These are phyloP conservation scores for Diospyros lotus DNA, from an alignment of 148 eudicot genomes.

Conservation along the genomic window DNA sequence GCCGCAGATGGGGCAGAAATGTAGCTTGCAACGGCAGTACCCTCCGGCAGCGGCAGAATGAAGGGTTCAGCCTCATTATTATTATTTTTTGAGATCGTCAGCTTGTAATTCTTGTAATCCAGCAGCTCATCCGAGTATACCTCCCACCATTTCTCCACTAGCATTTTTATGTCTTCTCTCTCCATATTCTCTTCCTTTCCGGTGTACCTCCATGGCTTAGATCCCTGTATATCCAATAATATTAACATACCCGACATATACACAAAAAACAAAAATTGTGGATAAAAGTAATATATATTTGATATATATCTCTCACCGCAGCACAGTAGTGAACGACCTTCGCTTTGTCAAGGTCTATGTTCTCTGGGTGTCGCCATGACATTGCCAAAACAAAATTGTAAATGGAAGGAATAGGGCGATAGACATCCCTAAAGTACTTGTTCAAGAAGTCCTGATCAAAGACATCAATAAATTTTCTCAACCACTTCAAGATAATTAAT, in stretches of 20 bases:
- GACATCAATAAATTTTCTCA: not conserved
- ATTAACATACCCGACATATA: not conserved
- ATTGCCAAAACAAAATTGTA: constrained; percentile 17
- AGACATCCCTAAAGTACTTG: constrained; percentile 3
- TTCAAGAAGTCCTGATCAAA: constrained; percentile 13
- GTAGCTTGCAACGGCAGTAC: not conserved
- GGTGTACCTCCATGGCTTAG: constrained; percentile 19
- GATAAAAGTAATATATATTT: too few relatives aligned
- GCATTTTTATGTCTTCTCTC: constrained; percentile 14
- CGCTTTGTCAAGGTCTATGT: constrained; percentile 8
- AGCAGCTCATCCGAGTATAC: constrained; percentile 4
- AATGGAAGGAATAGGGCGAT: constrained; percentile 5
- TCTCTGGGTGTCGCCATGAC: constrained; percentile 13
- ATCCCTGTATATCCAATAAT: not conserved
- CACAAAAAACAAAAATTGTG: not conserved
- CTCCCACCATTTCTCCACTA: constrained; percentile 18
- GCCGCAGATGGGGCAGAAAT: constrained; percentile 25
- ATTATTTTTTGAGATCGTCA: too few relatives aligned
- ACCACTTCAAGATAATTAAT: too few relatives aligned
- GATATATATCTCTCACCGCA: constrained; percentile 4
- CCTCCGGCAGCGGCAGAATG: not conserved
- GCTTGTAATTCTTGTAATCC: not conserved
- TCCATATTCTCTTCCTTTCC: constrained; percentile 17
- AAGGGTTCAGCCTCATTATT: not conserved
- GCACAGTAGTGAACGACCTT: constrained; percentile 20